Evolutionary conservation across 768 basidiomycete genomes (phyloP).

Genomic region (Lactarius tabidus): DNA sequence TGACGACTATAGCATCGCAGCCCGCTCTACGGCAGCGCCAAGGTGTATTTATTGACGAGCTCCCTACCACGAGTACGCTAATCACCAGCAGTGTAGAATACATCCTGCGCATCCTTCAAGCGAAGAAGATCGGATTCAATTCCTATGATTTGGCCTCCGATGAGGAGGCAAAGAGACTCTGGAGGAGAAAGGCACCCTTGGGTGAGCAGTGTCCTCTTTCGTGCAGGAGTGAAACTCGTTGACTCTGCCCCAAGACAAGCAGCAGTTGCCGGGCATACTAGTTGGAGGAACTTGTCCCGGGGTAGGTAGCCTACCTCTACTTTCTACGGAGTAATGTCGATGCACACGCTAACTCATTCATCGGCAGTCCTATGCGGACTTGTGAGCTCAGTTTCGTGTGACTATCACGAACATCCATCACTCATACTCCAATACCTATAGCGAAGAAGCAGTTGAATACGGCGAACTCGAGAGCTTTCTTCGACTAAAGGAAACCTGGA

Average conservation of each 20-base stretch:
- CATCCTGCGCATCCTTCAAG: slow-evolving; percentile 74
- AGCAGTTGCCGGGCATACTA: slow-evolving; percentile 80
- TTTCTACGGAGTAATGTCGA: not conserved
- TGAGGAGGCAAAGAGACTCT: slow-evolving; percentile 70
- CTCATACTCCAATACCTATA: slow-evolving; percentile 28
- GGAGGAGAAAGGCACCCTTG: slow-evolving; percentile 75
- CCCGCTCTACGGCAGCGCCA: slow-evolving; percentile 73
- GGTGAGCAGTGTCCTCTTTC: slow-evolving; percentile 37
- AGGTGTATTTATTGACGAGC: slow-evolving; percentile 37
- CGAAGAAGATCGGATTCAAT: slow-evolving; percentile 78
- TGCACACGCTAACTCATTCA: slow-evolving; percentile 5
- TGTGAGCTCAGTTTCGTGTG: slow-evolving; percentile 44
- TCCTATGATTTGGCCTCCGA: slow-evolving; percentile 86
- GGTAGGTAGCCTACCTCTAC: slow-evolving; percentile 38
- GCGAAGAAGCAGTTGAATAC: slow-evolving; percentile 83
- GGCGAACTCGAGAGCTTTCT: slow-evolving; percentile 68
- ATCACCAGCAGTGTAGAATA: slow-evolving; percentile 52
- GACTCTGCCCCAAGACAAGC: slow-evolving; percentile 52
- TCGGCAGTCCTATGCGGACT: slow-evolving; percentile 64
- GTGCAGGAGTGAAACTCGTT: slow-evolving; percentile 8
- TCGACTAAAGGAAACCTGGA: slow-evolving; percentile 67
- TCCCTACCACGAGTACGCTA: not conserved
- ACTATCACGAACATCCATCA: slow-evolving; percentile 13
- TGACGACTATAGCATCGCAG: slow-evolving; percentile 87
- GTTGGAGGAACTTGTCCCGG: slow-evolving; percentile 74